Evolutionary conservation across 495 filamentous ascomycete species (phyloP), one percentile per base, ranked within the genome.

Genomic region (Cenococcum geophilum): DNA sequence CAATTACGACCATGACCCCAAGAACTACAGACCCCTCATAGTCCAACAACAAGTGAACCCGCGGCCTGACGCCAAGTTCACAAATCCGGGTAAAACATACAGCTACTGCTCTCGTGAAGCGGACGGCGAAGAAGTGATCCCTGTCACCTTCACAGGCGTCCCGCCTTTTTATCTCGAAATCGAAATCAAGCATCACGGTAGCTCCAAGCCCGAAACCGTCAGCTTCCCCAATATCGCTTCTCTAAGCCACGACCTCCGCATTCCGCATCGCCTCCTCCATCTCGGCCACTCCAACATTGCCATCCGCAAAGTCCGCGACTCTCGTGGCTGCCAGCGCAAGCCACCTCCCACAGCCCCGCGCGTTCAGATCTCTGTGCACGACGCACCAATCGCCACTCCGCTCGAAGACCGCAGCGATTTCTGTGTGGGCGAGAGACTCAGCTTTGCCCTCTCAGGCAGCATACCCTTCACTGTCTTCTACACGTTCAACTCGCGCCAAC

Each of bases 381-480:
- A 97, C 64, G 89, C 93, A 4, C 93, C 93, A 12, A 87, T 89
- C 14, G 95, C 97, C 63, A 86, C 90, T 54, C 81, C 86, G 9
- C 79, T 95, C n/a, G 89, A 96, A 67, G 84, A 86, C n/a, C 86
- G 86, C 63, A 76, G 79, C 5, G 89, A 97, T 75, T 96, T 95
- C 77, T 98, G 93, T 76, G 92, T 97, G 34, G 93, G 93, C 53
- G 92, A 98, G 69, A 85, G 89, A 36, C 85, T 97, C 61, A 86
- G 89, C 1, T 98, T 93, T 76, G 87, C 88, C 0, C 83, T 98
- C 18, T 88, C 89, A 0, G 93, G 93, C 35, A 83, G 86, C 55
- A 83, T 89, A 27, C 93, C 93, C 1, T 98, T 97, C 76, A 87
- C 91, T 22, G 86, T 98, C 20, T 91, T 87, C 74, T 98, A 98